Conservation (phyloP, 768 basidiomycete species). For the Collybia mongolica region DNA sequence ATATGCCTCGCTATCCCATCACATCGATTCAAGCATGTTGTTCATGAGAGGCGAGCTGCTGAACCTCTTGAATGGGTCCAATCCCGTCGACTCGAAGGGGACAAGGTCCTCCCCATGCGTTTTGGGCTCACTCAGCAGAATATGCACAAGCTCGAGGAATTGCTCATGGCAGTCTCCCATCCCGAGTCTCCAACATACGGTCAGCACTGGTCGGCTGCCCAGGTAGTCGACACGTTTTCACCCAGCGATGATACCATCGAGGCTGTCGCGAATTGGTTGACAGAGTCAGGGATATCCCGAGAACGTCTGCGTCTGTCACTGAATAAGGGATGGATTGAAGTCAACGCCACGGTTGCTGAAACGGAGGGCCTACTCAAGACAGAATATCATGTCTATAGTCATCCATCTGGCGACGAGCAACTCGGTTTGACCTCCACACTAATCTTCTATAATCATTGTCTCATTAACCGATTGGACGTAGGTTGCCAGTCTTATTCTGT, state of each 20-base stretch:
- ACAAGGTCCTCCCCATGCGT: conserved; percentile 41
- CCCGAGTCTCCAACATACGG: conserved; percentile 51
- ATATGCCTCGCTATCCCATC: conserved; percentile 18
- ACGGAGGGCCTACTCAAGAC: conserved; percentile 40
- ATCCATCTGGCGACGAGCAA: conserved; percentile 37
- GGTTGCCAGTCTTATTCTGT: conserved; percentile 40
- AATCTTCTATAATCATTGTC: background rate
- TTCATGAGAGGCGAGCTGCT: conserved; percentile 26
- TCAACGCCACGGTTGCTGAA: conserved; percentile 40
- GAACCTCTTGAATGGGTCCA: conserved; percentile 24
- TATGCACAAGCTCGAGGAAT: conserved; percentile 40
- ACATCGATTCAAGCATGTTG: conserved; percentile 21
- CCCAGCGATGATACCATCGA: conserved; percentile 40
- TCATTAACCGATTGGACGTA: conserved; percentile 9
- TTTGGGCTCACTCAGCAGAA: conserved; percentile 49
- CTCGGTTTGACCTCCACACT: conserved; percentile 27
- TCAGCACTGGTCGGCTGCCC: conserved; percentile 43
- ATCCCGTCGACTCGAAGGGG: conserved; percentile 18
- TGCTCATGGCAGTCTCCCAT: conserved; percentile 47
- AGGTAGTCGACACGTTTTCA: conserved; percentile 44
- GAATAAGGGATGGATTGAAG: conserved; percentile 40
- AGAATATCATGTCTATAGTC: conserved; percentile 46
- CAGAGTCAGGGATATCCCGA: conserved; percentile 34
- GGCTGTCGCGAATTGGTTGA: conserved; percentile 43
- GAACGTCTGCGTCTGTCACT: conserved; percentile 35